A percentile compares a stretch with the other conserved stretches of the same genome.
These are phyloP conservation scores for Clavariopsis aquatica DNA, from an alignment of 495 filamentous ascomycete genomes.

Conservation along the genomic window DNA sequence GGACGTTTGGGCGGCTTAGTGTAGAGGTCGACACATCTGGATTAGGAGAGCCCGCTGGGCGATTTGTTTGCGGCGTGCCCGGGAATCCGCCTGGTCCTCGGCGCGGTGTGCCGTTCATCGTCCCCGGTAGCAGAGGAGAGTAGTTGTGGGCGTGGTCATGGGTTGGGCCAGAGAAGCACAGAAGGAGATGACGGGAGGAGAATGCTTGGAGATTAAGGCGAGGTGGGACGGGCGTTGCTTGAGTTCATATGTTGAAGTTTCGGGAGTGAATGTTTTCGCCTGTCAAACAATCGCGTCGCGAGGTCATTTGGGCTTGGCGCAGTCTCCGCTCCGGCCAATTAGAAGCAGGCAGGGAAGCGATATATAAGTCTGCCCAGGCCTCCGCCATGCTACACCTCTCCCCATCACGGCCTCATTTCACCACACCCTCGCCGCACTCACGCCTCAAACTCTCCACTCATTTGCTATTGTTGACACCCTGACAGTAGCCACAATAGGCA, in stretches of 20 bases:
- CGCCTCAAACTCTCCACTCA: neutral
- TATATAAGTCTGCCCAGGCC: neutral
- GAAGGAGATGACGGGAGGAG: too few relatives aligned
- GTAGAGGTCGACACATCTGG: constrained; percentile 41
- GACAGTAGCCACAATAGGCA: constrained; percentile 2
- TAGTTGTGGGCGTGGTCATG: constrained; percentile 13
- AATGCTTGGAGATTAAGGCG: neutral
- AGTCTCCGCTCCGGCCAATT: neutral
- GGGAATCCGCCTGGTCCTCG: constrained; percentile 68
- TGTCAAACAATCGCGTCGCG: constrained; percentile 28
- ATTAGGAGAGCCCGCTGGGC: constrained; percentile 30
- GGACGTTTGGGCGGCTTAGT: constrained; percentile 36
- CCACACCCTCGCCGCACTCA: neutral
- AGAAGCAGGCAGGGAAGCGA: neutral
- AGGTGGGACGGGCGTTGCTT: neutral
- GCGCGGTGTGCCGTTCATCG: constrained; percentile 74
- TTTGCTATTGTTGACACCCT: neutral
- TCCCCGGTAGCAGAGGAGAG: constrained; percentile 46
- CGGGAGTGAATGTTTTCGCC: neutral
- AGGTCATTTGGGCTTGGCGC: constrained; percentile 2
- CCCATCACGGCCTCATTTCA: constrained; percentile 6
- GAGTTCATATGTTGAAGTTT: neutral
- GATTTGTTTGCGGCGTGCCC: constrained; percentile 58
- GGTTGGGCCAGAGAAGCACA: neutral
- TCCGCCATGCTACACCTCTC: neutral